phyloP scores from a whole-genome alignment of 768 basidiomycete species.

The Mycena rebaudengoi region DNA sequence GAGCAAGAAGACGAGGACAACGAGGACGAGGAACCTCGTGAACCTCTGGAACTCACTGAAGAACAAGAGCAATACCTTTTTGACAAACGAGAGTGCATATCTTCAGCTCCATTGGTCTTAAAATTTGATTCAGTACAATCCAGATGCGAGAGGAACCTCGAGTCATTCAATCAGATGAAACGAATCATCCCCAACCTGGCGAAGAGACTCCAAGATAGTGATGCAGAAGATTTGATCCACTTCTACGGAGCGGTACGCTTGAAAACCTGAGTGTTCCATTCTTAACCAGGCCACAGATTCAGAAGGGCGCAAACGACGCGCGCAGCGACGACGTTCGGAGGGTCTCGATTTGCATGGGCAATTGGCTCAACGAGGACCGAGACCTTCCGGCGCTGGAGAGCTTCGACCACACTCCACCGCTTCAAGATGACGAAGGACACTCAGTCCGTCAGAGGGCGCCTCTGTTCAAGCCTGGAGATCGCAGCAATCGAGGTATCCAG shows the following conservation, averaged over 20 bases:
- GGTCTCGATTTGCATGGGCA: background rate
- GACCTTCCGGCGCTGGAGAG: background rate
- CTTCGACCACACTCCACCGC: conserved; percentile 6
- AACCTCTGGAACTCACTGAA: too few species aligned
- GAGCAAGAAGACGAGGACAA: background rate
- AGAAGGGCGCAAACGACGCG: conserved; percentile 25
- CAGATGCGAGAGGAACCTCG: conserved; percentile 10
- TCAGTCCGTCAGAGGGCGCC: background rate
- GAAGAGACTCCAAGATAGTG: background rate
- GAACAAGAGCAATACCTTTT: background rate
- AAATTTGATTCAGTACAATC: background rate
- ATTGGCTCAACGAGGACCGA: background rate
- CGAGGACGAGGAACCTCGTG: too few species aligned
- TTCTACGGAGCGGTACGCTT: conserved; percentile 1
- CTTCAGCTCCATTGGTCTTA: background rate
- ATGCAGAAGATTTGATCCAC: background rate
- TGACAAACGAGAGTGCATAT: conserved; percentile 11
- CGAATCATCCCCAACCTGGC: background rate
- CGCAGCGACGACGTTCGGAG: conserved; percentile 15
- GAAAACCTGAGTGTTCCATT: too few species aligned
- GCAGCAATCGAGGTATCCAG: background rate
- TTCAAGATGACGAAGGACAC: background rate
- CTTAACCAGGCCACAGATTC: conserved; percentile 3
- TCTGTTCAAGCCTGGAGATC: background rate
- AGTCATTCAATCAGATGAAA: background rate